Conservation (phyloP, 148 eudicot species). For the Bassia scoparia region DNA sequence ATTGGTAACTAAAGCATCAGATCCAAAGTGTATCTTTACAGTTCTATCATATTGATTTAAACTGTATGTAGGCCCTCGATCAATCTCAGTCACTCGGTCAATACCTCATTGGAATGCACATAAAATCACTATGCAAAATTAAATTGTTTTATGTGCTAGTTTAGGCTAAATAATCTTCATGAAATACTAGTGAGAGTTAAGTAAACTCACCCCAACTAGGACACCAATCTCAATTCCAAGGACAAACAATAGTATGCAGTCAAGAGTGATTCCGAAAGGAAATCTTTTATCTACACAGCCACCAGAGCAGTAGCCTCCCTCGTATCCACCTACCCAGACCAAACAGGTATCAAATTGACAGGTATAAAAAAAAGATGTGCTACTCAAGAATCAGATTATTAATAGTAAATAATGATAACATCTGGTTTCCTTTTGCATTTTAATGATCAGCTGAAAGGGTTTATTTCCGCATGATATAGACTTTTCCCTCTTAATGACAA, state of each 20-base stretch:
- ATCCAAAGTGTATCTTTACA: background rate
- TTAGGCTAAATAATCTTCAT: background rate
- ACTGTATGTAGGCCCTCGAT: too few species aligned
- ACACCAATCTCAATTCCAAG: conserved; percentile 97
- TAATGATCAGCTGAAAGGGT: too few species aligned
- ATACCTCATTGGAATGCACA: too few species aligned
- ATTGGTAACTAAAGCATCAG: background rate
- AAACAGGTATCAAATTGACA: background rate
- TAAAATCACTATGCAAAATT: background rate
- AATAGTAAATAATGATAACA: too few species aligned
- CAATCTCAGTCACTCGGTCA: too few species aligned
- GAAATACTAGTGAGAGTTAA: background rate
- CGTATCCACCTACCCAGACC: conserved; percentile 88
- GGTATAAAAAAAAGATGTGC: too few species aligned
- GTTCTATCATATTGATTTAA: too few species aligned
- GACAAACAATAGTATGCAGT: conserved; percentile 70
- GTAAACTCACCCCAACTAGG: conserved; percentile 78
- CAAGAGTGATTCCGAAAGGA: conserved; percentile 76
- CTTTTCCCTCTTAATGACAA: too few species aligned
- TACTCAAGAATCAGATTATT: background rate
- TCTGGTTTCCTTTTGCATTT: too few species aligned
- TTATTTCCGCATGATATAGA: too few species aligned
- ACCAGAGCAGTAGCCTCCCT: conserved; percentile 79
- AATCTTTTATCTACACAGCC: conserved; percentile 93
- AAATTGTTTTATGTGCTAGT: background rate